These are phyloP conservation scores for Lippia alba DNA, from an alignment of 305 asterid genomes.

Conservation along the genomic window DNA sequence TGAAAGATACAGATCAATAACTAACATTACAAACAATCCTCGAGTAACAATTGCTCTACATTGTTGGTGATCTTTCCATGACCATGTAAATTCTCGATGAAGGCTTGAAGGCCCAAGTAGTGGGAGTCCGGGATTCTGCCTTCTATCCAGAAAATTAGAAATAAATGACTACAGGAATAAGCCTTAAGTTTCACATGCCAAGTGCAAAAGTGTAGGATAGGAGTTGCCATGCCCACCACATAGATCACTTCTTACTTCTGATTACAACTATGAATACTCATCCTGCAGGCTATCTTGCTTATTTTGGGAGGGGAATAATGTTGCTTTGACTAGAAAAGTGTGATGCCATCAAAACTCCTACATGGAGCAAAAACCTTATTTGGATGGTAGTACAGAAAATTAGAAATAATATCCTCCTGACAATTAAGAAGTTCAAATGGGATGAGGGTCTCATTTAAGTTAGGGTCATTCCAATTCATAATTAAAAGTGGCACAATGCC, in stretches of 20 bases:
- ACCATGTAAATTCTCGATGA: slow-evolving; percentile 19
- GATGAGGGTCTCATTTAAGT: neutral
- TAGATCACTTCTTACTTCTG: too few relatives aligned
- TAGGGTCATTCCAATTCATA: neutral
- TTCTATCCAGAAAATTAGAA: too few relatives aligned
- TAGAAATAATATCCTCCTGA: neutral
- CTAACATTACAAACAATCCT: neutral
- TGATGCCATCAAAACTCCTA: neutral
- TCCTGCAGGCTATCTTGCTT: too few relatives aligned
- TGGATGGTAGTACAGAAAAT: neutral
- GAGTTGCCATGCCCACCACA: too few relatives aligned
- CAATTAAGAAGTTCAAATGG: neutral
- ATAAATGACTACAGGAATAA: too few relatives aligned
- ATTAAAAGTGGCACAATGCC: slow-evolving; percentile 9
- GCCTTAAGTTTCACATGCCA: too few relatives aligned
- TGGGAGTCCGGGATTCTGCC: neutral
- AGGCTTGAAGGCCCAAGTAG: neutral
- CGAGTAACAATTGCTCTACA: neutral
- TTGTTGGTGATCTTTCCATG: slow-evolving; percentile 2
- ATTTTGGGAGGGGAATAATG: too few relatives aligned
- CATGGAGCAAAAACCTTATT: neutral
- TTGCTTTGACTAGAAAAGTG: neutral
- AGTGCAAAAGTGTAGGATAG: too few relatives aligned
- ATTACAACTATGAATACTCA: too few relatives aligned
- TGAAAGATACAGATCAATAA: slow-evolving; percentile 13